Evolutionary conservation across 2,329 filamentous ascomycete genomes (phyloP).

Genomic region (Colletotrichum lentis): DNA sequence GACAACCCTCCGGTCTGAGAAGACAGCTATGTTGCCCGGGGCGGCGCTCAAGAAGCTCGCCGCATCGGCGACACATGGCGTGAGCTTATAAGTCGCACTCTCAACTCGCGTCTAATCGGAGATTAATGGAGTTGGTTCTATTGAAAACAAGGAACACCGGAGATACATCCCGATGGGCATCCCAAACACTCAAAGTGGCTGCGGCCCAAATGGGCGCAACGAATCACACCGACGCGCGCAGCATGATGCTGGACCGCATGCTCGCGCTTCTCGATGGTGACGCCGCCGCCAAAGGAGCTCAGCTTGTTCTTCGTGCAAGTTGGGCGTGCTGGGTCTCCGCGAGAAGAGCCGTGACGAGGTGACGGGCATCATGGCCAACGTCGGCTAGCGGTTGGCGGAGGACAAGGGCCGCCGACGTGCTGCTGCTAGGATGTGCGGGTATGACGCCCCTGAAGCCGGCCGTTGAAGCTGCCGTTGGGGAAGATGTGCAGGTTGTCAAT

Average conservation of each 20-base stretch:
- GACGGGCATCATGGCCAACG: constrained; percentile 27
- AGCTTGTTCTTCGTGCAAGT: constrained; percentile 53
- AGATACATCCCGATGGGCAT: constrained; percentile 6
- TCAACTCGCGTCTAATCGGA: too few species aligned
- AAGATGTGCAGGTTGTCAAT: constrained; percentile 26
- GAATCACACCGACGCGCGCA: constrained; percentile 49
- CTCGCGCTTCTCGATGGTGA: constrained; percentile 57
- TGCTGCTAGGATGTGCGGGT: constrained; percentile 27
- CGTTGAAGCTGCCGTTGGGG: constrained; percentile 27
- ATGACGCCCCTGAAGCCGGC: constrained; percentile 33
- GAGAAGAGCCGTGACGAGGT: constrained; percentile 34
- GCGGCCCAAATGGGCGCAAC: constrained; percentile 62
- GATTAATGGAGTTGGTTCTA: too few species aligned
- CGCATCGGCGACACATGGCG: too few species aligned
- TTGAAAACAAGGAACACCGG: neutral
- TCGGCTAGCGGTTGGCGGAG: constrained; percentile 21
- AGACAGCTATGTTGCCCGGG: too few species aligned
- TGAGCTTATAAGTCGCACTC: too few species aligned
- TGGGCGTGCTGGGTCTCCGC: constrained; percentile 29
- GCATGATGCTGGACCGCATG: constrained; percentile 57
- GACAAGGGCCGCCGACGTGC: constrained; percentile 25
- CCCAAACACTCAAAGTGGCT: constrained; percentile 48
- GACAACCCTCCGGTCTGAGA: too few species aligned
- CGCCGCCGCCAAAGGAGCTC: constrained; percentile 54
- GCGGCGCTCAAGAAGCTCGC: too few species aligned